Evolutionary conservation across 1,139 yeast genomes (phyloP), one percentile per base, ranked within the genome.

Genomic region (Hanseniaspora gamundiae): DNA sequence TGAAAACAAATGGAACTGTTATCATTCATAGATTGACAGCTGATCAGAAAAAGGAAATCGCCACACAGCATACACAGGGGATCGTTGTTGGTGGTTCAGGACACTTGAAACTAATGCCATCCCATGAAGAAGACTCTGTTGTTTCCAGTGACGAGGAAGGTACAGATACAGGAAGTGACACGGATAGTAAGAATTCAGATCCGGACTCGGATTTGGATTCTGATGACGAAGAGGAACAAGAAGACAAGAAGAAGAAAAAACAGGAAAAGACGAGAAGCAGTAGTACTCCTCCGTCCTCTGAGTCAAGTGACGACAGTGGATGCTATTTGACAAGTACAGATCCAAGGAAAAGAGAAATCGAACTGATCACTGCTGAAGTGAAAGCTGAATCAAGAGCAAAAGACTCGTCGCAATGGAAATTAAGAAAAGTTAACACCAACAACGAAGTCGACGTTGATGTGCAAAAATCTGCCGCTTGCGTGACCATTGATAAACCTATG

Each of bases 41-140:
- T 20, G 81, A 77, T 42, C 87, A 80, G 45, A 72, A 69, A 51
- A 65, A 72, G 43, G 71, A 73, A 45, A 65, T 78, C 1, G 62
- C 73, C 47, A 62, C 68, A 47, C 72, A 78, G 0, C 66, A 70
- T 20, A 80, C 80, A 22, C 77, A 80, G n/a, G 91, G 91, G 16
- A 68, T 81, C 19, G 86, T 81, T 3, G 88, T 82, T 31, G 93
- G 93, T 27, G 93, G 93, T 1, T 68, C 83, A 4, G 86, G 85
- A 0, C 78, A 81, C 38, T 62, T 80, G 43, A 74, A 72, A 40
- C 68, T 48, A 44, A 48, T 49, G 19, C 51, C 39, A 27, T 51
- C 39, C 27, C 55, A 61, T 16, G 56, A 56, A 14, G 47, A 49
- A 14, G 17, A 10, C 30, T 28, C n/a, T 24, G 26, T 9, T 24